These are phyloP conservation scores for Trichoderma endophyticum DNA, from an alignment of 2,329 filamentous ascomycete genomes.

Conservation along the genomic window DNA sequence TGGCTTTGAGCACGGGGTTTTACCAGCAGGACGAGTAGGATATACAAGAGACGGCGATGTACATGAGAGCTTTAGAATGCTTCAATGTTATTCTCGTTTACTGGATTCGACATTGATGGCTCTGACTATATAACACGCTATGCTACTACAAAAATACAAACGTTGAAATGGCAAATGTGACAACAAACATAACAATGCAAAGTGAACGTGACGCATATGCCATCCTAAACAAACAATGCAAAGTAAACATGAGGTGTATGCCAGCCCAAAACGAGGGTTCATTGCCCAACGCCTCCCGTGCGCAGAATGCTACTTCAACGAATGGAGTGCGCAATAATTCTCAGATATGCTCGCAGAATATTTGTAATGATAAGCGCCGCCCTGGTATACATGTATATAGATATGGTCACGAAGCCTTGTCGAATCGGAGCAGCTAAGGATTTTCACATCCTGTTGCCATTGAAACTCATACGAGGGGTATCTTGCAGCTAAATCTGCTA, in stretches of 20 bases:
- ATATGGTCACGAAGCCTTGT: neutral
- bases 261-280: neutral
- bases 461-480: neutral
- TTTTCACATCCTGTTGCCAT: neutral
- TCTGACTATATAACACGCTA: neutral
- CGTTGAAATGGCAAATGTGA: neutral
- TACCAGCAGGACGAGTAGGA: neutral
- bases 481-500: neutral
- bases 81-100: neutral
- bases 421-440: neutral
- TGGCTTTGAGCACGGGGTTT: neutral
- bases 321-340: neutral
- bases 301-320: neutral
- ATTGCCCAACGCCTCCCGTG: neutral
- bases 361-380: neutral
- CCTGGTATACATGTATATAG: neutral
- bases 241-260: neutral
- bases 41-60: neutral
- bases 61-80: neutral
- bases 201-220: neutral
- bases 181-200: neutral
- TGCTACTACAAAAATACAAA: neutral
- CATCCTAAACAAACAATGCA: neutral
- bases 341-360: neutral
- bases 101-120: neutral